Evolutionary conservation across 495 filamentous ascomycete species (phyloP).

Genomic region (Neurospora sp.): DNA sequence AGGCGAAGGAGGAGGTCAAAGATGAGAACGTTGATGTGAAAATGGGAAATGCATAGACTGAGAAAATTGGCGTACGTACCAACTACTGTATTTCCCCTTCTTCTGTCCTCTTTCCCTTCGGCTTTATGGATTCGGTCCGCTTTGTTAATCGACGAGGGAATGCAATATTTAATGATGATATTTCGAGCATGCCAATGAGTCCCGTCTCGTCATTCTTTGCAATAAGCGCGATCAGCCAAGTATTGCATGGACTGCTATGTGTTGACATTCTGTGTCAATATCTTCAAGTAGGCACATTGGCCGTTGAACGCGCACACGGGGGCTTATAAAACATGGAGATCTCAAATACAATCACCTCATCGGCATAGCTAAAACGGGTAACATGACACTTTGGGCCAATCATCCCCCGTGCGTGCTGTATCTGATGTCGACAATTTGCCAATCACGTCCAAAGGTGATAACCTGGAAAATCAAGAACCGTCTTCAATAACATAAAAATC

Average conservation of each 20-base stretch:
- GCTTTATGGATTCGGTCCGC: not conserved
- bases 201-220: not conserved
- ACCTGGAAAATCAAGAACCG: not conserved
- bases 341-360: too few relatives aligned
- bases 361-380: too few relatives aligned
- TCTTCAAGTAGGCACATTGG: too few relatives aligned
- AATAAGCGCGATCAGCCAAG: not conserved
- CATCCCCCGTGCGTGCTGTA: too few relatives aligned
- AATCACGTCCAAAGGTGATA: not conserved
- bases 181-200: not conserved
- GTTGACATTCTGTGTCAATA: too few relatives aligned
- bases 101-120: not conserved
- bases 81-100: not conserved
- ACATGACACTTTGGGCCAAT: too few relatives aligned
- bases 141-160: not conserved
- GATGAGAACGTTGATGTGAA: slow-evolving; percentile 19
- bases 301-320: too few relatives aligned
- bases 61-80: not conserved
- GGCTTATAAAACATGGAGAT: too few relatives aligned
- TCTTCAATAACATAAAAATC: not conserved
- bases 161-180: not conserved
- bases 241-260: too few relatives aligned
- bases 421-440: too few relatives aligned
- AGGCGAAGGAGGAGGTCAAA: slow-evolving; percentile 23
- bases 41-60: slow-evolving; percentile 23